Base-by-base conservation (phyloP, 495 filamentous ascomycete genomes). In the Pseudevernia furfuracea region DNA sequence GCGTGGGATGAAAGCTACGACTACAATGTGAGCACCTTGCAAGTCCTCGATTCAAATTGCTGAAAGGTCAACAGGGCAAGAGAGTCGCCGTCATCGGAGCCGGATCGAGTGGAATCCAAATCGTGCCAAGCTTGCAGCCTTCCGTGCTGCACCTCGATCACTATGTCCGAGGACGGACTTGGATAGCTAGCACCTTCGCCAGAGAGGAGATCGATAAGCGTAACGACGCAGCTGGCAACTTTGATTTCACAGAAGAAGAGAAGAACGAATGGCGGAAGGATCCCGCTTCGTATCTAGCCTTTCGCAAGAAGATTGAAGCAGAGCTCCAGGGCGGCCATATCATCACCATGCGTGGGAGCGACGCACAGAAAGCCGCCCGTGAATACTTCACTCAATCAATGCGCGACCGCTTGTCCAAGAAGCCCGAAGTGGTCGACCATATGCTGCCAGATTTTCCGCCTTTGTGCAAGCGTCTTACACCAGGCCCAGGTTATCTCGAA, bases 401-500 rank as follows among this genome's bases (percentile, higher is more conserved):
- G 34, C 34, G 34, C 34, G 34, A 36, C 34, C 34, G 34, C 34
- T 8, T 36, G 34, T 82, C 75, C 15, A 76, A 78, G 49, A 82
- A 86, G 62, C 80, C 83, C 3, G 81, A 83, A 37, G 74, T 88
- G 28, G 69, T 77, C 28, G 75, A 81, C 12, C 74, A 78, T 39
- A 78, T 87, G 55, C 76, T 85, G 39, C 87, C 88, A 0, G 81
- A 86, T 63, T 91, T 87, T 70, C 78, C 80, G 0, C 85, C 85
- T 7, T 81, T 84, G 70, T 91, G 87, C 68, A 81, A 87, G 56
- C 84, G 88, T 19, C 77, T 89, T 0, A 91, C 88, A 0, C 87
- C 87, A 0, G 88, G 87, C 0, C 85, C 85, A 10, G 86, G 85
- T 0, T 91, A 90, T 70, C 81, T 91, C 23, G 87, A 90, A 67